Base-by-base conservation (phyloP, 306 rosid genomes). In the Cajanus cajan region DNA sequence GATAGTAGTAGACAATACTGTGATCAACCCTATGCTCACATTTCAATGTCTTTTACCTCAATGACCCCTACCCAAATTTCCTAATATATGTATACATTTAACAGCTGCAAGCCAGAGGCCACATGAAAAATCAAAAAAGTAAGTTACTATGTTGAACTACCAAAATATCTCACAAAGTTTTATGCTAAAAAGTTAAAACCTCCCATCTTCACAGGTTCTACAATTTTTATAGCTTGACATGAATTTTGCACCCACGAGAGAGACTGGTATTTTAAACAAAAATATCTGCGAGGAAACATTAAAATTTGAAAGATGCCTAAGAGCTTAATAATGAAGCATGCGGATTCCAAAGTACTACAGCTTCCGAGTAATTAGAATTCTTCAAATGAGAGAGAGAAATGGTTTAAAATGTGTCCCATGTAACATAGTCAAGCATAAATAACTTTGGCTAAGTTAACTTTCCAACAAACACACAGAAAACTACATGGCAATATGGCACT, bases 1-100 rank as follows among this genome's bases (percentile, higher is more conserved):
- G 97, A 70, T 25, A 44, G 61, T 48, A 33, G 63, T 31, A 71
- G 7, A 15, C n/a, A 45, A 69, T 45, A 24, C 22, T 14, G 15
- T 47, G 13, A 66, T 66, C 36, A 24, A 66, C 72, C 45, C 4
- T n/a, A 4, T 63, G 31, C n/a, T 8, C 71, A 36, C 18, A 65
- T n/a, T 37, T 37, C n/a, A 16, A 79, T 9, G 2, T 59, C 25
- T 28, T 37, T 18, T 24, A 51, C 33, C 13, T 31, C 19, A 3
- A 8, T 55, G 14, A 31, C 12, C 25, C 37, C 14, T 13, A 28
- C 16, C 47, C 0, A 67, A 3, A 16, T 41, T 68, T 43, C 82
- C 22, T 58, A 7, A 21, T 44, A 57, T 13, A 36, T 41, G 2
- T 11, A 28, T 51, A 50, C 12, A 34, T 58, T 24, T 15, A 52